Base-by-base conservation (phyloP, 768 basidiomycete genomes). In the Paxillus involutus region DNA sequence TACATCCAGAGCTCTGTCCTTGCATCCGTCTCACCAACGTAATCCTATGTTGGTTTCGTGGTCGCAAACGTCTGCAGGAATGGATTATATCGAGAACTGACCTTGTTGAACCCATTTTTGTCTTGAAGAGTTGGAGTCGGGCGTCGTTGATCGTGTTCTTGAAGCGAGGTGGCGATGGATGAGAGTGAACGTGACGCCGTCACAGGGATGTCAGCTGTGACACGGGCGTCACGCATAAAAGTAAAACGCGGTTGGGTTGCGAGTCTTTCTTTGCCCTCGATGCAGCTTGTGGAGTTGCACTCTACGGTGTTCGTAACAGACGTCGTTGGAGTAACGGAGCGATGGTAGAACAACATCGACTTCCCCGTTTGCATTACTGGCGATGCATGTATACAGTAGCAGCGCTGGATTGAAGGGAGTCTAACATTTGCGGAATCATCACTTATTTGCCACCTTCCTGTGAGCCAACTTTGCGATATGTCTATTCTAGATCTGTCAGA, bases 41-140 rank as follows among this genome's bases (percentile, higher is more conserved):
- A 56, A 37, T 39, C 7, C 19, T 41, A 51, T 7, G 46, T 30
- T 32, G 14, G 19, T 52, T 55, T 44, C 8, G 35, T 11, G 40
- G 37, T 10, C 3, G 1, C 4, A 24, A 0, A 14, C 6, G 33
- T 12, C 19, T 41, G 17, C 21, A 52, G 24, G 41, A 14, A 36
- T 24, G 13, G 10, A 17, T 0, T 13, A 26, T 35, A 60, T 42
- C 32, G 40, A 30, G 66, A 65, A 71, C 87, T 79, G 76, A 89
- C 86, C 87, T 86, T 77, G 87, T 88, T 60, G 87, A 89, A 68
- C 85, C 86, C 87, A 88, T 89, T 80, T 84, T 73, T 65, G 73
- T 74, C 67, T 71, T 69, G 69, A 66, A 42, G 64, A 51, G n/a
- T 47, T 44, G 26, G 51, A 35, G 16, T 46, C 13, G 59, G 43